Evolutionary conservation across 2,329 filamentous ascomycete genomes (phyloP).

Genomic region (Botrytis byssoidea): DNA sequence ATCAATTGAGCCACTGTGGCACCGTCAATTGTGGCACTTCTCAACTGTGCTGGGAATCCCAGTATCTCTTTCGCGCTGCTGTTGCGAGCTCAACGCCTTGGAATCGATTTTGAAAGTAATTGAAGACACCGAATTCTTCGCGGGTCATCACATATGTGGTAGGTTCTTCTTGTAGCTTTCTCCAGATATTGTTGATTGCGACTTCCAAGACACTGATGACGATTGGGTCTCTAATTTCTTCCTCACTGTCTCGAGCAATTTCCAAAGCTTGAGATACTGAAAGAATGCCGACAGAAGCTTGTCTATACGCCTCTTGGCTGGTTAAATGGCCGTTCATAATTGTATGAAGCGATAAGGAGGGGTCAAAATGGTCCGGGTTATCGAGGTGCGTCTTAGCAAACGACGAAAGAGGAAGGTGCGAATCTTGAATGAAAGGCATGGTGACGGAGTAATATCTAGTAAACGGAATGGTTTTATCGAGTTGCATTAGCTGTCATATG

Average conservation of each 20-base stretch:
- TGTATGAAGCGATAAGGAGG: constrained; percentile 25
- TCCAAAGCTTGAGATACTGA: constrained; percentile 67
- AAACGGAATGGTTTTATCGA: background rate
- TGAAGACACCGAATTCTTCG: constrained; percentile 84
- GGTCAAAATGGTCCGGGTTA: background rate
- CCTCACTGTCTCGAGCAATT: constrained; percentile 70
- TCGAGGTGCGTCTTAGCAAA: constrained; percentile 21
- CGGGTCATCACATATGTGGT: constrained; percentile 69
- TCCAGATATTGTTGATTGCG: constrained; percentile 65
- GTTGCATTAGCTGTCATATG: constrained; percentile 10
- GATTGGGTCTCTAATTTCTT: constrained; percentile 60
- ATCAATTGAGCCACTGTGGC: constrained; percentile 11
- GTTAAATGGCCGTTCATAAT: constrained; percentile 28
- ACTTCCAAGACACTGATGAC: constrained; percentile 65
- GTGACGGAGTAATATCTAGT: background rate
- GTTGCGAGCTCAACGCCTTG: constrained; percentile 49
- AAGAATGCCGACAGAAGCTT: constrained; percentile 20
- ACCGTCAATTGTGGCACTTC: constrained; percentile 2
- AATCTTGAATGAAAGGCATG: constrained; percentile 29
- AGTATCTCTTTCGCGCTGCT: constrained; percentile 52
- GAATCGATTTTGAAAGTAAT: constrained; percentile 74
- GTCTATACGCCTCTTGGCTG: constrained; percentile 24
- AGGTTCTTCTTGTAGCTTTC: constrained; percentile 62
- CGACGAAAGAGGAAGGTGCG: constrained; percentile 32
- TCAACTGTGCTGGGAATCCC: constrained; percentile 44